Conservation (phyloP, 1,139 yeast genomes). For the Torulaspora globosa region DNA sequence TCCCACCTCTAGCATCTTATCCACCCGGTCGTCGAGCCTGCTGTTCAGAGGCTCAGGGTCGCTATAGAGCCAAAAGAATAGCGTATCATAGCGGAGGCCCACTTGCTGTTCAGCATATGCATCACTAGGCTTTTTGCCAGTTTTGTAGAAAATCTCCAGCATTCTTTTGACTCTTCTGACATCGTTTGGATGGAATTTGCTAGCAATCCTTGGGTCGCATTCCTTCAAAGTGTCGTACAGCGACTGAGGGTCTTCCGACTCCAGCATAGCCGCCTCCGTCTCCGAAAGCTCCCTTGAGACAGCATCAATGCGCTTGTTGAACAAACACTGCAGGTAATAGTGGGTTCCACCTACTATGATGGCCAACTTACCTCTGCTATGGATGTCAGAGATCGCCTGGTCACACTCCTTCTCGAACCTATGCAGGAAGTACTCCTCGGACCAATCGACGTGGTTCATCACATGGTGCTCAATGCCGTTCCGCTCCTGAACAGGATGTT, state of each 20-base stretch:
- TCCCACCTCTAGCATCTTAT: conserved; percentile 67
- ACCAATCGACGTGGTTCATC: conserved; percentile 78
- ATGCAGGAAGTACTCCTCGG: conserved; percentile 79
- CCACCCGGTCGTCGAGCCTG: conserved; percentile 75
- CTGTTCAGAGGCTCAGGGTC: conserved; percentile 55
- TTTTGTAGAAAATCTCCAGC: conserved; percentile 67
- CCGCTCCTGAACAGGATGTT: conserved; percentile 79
- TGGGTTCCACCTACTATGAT: conserved; percentile 95
- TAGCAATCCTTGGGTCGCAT: conserved; percentile 69
- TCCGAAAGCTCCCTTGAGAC: conserved; percentile 35
- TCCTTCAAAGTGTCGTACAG: conserved; percentile 48
- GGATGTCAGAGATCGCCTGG: conserved; percentile 54
- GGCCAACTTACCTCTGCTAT: conserved; percentile 67
- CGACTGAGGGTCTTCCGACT: conserved; percentile 51
- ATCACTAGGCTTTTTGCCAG: conserved; percentile 67
- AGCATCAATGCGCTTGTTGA: conserved; percentile 39
- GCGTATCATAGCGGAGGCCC: conserved; percentile 57
- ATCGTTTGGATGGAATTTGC: conserved; percentile 90
- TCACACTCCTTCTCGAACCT: conserved; percentile 71
- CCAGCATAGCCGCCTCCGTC: conserved; percentile 47
- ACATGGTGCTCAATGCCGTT: conserved; percentile 77
- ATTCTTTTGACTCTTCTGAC: conserved; percentile 73
- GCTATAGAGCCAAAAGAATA: conserved; percentile 81
- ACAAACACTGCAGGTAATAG: conserved; percentile 77
- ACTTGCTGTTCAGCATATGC: conserved; percentile 62